Conservation (phyloP, 768 basidiomycete species). For the Leccinellum rugosiceps region DNA sequence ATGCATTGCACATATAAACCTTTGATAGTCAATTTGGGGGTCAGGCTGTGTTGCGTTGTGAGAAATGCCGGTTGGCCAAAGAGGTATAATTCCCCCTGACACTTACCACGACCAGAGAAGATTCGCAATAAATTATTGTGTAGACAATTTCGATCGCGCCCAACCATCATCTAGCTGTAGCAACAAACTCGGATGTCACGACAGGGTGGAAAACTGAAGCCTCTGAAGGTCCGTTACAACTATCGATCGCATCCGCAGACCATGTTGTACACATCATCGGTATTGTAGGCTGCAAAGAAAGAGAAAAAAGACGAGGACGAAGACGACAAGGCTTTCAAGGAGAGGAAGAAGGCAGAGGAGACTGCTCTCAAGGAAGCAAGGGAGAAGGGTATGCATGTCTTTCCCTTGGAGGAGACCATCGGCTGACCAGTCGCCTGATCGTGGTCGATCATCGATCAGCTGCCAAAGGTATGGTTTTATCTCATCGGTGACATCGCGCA, state of each 20-base stretch:
- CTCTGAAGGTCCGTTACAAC: conserved; percentile 60
- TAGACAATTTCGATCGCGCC: too few species aligned
- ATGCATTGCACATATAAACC: too few species aligned
- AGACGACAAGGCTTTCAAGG: conserved; percentile 70
- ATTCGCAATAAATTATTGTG: neutral
- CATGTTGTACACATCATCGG: neutral
- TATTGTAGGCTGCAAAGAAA: conserved; percentile 74
- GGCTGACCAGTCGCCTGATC: neutral
- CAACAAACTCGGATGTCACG: conserved; percentile 36
- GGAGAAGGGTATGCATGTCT: conserved; percentile 56
- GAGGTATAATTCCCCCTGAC: neutral
- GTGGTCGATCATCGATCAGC: conserved; percentile 13
- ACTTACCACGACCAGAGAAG: conserved; percentile 5
- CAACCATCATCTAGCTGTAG: conserved; percentile 1
- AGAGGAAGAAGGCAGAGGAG: conserved; percentile 72
- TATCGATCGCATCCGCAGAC: neutral
- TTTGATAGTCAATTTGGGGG: too few species aligned
- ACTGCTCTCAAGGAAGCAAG: conserved; percentile 70
- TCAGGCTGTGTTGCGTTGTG: too few species aligned
- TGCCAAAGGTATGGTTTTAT: conserved; percentile 25
- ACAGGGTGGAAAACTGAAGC: conserved; percentile 86
- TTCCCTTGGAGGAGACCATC: neutral
- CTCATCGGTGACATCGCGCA: conserved; percentile 6
- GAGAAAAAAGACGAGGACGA: conserved; percentile 69
- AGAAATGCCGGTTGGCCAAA: too few species aligned